Percentiles rank a stretch among this genome's conserved stretches.
These are phyloP conservation scores for Salvia rosmarinus DNA, from an alignment of 257 asterid genomes.

Conservation along the genomic window DNA sequence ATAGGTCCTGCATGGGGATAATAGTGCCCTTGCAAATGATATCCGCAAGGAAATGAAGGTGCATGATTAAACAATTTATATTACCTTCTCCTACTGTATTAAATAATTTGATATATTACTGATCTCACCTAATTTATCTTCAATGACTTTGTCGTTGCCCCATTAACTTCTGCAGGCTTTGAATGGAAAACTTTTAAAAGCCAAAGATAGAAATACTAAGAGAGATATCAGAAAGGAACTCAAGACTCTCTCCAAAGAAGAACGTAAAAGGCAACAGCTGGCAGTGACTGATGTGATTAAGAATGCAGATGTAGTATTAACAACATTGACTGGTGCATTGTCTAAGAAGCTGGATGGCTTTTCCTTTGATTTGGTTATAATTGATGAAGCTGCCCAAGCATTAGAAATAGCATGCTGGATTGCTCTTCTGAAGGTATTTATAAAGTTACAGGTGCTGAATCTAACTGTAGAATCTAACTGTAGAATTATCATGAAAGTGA, in stretches of 20 bases:
- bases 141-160: conserved; percentile 11
- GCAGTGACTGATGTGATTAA: conserved; percentile 94
- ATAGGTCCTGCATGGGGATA: conserved; percentile 95
- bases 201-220: conserved; percentile 83
- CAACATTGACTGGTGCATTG: conserved; percentile 92
- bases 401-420: conserved; percentile 99
- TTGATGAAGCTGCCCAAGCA: conserved; percentile 99
- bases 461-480: conserved; percentile 1
- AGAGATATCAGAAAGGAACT: conserved; percentile 89
- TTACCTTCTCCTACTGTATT: conserved; percentile 14
- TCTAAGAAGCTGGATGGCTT: conserved; percentile 70
- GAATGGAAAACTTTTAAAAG: conserved; percentile 85
- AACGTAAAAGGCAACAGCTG: conserved; percentile 95
- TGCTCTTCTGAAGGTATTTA: conserved; percentile 84
- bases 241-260: conserved; percentile 83
- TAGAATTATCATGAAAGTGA: too few relatives aligned
- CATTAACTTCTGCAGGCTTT: conserved; percentile 58
- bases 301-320: conserved; percentile 80
- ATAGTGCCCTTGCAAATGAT: conserved; percentile 94
- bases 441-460: conserved; percentile 26
- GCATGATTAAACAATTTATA: conserved; percentile 15
- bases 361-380: conserved; percentile 84
- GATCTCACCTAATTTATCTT: conserved; percentile 14
- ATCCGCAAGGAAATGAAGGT: conserved; percentile 99
- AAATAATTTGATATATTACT: neutral